phyloP scores from a whole-genome alignment of 306 rosid genomes.

The Quercus dentata region DNA sequence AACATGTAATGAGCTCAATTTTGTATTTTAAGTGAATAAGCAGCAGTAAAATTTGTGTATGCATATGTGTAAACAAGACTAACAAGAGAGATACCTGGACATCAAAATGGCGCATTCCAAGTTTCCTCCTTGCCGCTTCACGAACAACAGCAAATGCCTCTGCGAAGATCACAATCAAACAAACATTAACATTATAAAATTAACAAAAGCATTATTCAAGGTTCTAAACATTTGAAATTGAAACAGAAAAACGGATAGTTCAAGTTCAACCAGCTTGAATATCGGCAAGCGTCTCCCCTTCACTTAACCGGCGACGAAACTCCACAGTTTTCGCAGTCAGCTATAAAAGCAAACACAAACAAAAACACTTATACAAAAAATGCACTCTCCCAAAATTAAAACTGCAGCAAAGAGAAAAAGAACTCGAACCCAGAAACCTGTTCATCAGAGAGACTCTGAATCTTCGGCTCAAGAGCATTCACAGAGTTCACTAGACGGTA shows the following conservation, averaged over 20 bases:
- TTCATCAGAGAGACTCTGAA: constrained; percentile 61
- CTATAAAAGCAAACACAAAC: constrained; percentile 18
- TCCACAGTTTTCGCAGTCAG: constrained; percentile 67
- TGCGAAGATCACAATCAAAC: constrained; percentile 30
- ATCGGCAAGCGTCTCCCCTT: constrained; percentile 78
- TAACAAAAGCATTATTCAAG: background rate
- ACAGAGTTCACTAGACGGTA: constrained; percentile 76
- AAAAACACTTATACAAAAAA: background rate
- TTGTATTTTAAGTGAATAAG: background rate
- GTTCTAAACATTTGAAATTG: background rate
- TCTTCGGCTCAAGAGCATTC: constrained; percentile 59
- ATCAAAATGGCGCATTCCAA: constrained; percentile 98
- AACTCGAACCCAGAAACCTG: constrained; percentile 34
- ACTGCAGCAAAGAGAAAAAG: background rate
- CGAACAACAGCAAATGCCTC: constrained; percentile 98
- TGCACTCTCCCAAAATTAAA: background rate
- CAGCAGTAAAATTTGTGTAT: background rate
- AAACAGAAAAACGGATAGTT: background rate
- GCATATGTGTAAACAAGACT: constrained; percentile 3
- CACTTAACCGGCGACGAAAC: constrained; percentile 61
- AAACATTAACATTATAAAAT: background rate
- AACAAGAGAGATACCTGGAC: constrained; percentile 64
- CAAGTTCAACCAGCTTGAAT: constrained; percentile 75
- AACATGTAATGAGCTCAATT: constrained; percentile 6
- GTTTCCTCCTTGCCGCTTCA: constrained; percentile 90